A percentile compares a stretch with the other conserved stretches of the same genome.
Evolutionary conservation across 2,329 filamentous ascomycete species (phyloP).

Genomic region (Periconia sp.): DNA sequence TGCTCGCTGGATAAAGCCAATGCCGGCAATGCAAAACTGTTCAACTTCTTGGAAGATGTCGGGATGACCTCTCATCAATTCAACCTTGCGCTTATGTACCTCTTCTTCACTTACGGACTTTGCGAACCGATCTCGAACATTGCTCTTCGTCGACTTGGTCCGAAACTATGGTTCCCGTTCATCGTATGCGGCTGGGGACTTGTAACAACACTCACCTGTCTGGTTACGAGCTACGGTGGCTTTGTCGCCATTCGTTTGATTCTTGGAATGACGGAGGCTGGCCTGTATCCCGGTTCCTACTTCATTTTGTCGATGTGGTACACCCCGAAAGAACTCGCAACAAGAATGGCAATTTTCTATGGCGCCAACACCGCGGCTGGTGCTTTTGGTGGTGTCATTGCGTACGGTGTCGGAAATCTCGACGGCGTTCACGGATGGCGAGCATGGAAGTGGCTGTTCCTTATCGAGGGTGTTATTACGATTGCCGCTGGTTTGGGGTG

Average conservation of each 20-base stretch:
- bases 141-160: not conserved
- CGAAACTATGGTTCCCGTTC: slow-evolving; percentile 2
- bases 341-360: slow-evolving; percentile 33
- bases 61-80: not conserved
- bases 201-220: not conserved
- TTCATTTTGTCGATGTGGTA: slow-evolving; percentile 32
- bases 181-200: slow-evolving; percentile 1
- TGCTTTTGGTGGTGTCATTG: slow-evolving; percentile 47
- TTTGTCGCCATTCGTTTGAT: slow-evolving; percentile 22
- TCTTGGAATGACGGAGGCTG: slow-evolving; percentile 21
- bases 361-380: slow-evolving; percentile 39
- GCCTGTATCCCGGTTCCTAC: slow-evolving; percentile 26
- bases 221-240: not conserved
- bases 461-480: no score
- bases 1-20: slow-evolving; percentile 3
- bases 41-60: slow-evolving; percentile 1
- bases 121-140: slow-evolving; percentile 2
- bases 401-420: no score
- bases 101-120: slow-evolving; percentile 2
- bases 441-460: no score
- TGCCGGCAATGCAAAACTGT: slow-evolving; percentile 1
- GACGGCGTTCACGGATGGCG: no score
- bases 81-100: slow-evolving; percentile 1
- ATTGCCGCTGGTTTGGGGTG: no score
- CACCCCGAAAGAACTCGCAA: slow-evolving; percentile 32